Percentiles rank a stretch among this genome's conserved stretches.
phyloP scores from a whole-genome alignment of 2,329 filamentous ascomycete genomes.

The Hypoxylon sp. region DNA sequence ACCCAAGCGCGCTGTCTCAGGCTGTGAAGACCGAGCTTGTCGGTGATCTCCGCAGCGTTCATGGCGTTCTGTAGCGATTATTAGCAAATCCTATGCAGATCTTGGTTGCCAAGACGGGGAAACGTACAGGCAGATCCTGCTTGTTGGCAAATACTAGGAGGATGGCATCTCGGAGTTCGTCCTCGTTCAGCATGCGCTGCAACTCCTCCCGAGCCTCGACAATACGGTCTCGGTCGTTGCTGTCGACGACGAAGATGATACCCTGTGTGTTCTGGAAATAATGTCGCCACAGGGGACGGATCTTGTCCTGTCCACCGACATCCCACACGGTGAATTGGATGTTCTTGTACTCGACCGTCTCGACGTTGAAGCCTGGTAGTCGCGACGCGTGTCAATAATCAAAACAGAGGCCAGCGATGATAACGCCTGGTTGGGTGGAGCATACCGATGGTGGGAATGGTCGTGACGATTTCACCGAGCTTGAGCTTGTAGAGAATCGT shows the following conservation, averaged over 20 bases:
- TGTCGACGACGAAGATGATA: slow-evolving; percentile 99
- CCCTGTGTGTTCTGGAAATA: slow-evolving; percentile 99
- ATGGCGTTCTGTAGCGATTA: slow-evolving; percentile 84
- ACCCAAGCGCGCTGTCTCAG: slow-evolving; percentile 99
- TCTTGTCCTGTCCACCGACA: slow-evolving; percentile 99
- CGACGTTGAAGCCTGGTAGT: slow-evolving; percentile 92
- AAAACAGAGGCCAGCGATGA: slow-evolving; percentile 28
- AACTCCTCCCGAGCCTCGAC: slow-evolving; percentile 97
- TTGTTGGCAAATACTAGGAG: slow-evolving; percentile 99
- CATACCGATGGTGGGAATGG: slow-evolving; percentile 97
- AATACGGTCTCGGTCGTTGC: slow-evolving; percentile 98
- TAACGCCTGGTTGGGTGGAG: slow-evolving; percentile 26
- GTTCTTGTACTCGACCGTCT: slow-evolving; percentile 99
- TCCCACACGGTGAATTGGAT: slow-evolving; percentile 99
- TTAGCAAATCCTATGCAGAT: slow-evolving; percentile 47
- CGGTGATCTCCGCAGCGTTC: slow-evolving; percentile 99
- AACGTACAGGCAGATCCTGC: slow-evolving; percentile 95
- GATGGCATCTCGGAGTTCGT: slow-evolving; percentile 97
- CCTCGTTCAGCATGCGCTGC: slow-evolving; percentile 98
- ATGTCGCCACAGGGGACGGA: slow-evolving; percentile 98
- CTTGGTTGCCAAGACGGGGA: slow-evolving; percentile 12
- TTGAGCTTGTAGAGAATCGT: slow-evolving; percentile 99
- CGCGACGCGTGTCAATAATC: slow-evolving; percentile 46
- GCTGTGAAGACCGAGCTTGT: slow-evolving; percentile 99
- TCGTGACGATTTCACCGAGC: slow-evolving; percentile 98